A percentile compares a stretch with the other conserved stretches of the same genome.
These are phyloP conservation scores for Scenedesmus sp. DNA, from an alignment of 163 green algal species.

Conservation along the genomic window DNA sequence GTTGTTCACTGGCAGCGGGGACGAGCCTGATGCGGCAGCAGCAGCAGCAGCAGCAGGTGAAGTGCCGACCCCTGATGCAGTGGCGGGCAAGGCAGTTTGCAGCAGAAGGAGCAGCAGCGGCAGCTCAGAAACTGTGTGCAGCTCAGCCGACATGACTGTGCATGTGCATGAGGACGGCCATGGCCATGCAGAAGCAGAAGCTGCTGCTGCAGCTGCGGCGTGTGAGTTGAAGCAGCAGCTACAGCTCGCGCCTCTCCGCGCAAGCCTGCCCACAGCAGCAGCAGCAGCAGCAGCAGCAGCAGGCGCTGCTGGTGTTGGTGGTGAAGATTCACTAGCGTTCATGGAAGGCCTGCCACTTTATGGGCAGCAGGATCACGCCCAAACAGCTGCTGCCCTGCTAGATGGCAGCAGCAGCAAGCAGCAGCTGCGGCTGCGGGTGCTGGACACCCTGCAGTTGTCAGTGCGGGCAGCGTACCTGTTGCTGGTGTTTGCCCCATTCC, in stretches of 20 bases:
- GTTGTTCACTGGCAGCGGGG: conserved; percentile 40
- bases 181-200: not conserved
- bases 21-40: not conserved
- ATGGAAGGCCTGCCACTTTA: conserved; percentile 44
- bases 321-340: conserved; percentile 34
- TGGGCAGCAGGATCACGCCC: conserved; percentile 39
- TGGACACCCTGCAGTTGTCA: not conserved
- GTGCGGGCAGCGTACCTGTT: conserved; percentile 26
- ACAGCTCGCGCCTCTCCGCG: not conserved
- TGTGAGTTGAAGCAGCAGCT: not conserved
- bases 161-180: not conserved
- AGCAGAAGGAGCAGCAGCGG: not conserved
- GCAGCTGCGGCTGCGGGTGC: not conserved
- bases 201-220: not conserved
- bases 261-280: not conserved
- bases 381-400: not conserved
- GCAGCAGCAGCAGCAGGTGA: not conserved
- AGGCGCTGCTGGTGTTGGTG: not conserved
- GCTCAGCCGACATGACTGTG: not conserved
- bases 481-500: conserved; percentile 46
- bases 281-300: not conserved
- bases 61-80: not conserved
- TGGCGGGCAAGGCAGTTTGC: conserved; percentile 1
- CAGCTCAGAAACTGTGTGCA: not conserved
- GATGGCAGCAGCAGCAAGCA: not conserved